Evolutionary conservation across 2,329 filamentous ascomycete species (phyloP).

Genomic region (Clarireedia paspali): DNA sequence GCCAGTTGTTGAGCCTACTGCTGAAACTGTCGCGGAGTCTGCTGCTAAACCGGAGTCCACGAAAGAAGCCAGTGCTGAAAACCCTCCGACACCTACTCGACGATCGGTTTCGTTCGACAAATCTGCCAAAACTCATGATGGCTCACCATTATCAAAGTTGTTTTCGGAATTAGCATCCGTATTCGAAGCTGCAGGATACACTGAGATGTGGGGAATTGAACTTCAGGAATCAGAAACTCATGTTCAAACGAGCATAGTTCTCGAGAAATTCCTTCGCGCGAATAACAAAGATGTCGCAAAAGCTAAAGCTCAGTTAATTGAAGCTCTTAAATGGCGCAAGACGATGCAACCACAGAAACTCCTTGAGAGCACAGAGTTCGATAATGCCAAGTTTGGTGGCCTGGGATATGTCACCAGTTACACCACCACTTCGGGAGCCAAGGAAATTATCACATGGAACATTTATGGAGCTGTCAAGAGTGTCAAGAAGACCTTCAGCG

Average conservation of each 20-base stretch:
- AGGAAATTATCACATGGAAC: slow-evolving; percentile 81
- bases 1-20: background rate
- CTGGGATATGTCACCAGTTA: slow-evolving; percentile 78
- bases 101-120: slow-evolving; percentile 6
- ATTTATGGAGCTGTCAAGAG: slow-evolving; percentile 85
- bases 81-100: background rate
- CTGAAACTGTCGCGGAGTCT: slow-evolving; percentile 1
- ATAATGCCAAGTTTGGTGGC: slow-evolving; percentile 62
- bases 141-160: slow-evolving; percentile 43
- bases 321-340: slow-evolving; percentile 78
- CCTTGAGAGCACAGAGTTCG: slow-evolving; percentile 54
- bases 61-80: background rate
- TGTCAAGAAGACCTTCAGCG: slow-evolving; percentile 71
- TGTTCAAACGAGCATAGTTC: slow-evolving; percentile 71
- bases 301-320: slow-evolving; percentile 69
- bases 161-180: slow-evolving; percentile 51
- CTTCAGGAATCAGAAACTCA: slow-evolving; percentile 43
- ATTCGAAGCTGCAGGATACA: slow-evolving; percentile 48
- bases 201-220: slow-evolving; percentile 81
- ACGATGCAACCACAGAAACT: slow-evolving; percentile 63
- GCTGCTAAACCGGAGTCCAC: slow-evolving; percentile 1
- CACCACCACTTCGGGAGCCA: slow-evolving; percentile 36
- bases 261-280: slow-evolving; percentile 91
- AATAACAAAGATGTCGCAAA: slow-evolving; percentile 69
- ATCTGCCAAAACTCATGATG: slow-evolving; percentile 6